Percentiles rank a stretch among this genome's conserved stretches.
These are phyloP conservation scores for Penicillium sp. DNA, from an alignment of 2,329 filamentous ascomycete genomes.

Conservation along the genomic window DNA sequence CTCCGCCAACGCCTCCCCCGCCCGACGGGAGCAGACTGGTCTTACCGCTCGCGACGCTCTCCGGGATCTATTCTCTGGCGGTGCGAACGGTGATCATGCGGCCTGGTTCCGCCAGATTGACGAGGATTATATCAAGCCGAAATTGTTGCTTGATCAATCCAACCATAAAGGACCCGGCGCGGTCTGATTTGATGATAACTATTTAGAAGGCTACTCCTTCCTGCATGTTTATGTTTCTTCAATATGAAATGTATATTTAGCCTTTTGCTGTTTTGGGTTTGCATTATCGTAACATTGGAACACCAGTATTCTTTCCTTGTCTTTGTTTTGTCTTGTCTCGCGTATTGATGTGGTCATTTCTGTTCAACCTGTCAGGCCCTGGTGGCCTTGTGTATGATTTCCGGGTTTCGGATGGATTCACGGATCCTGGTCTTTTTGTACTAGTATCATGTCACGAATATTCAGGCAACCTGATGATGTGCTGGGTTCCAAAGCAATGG, in stretches of 20 bases:
- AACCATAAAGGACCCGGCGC: conserved; percentile 44
- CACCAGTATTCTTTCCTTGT: background rate
- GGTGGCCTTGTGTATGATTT: background rate
- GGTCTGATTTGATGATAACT: conserved; percentile 27
- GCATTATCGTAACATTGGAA: conserved; percentile 6
- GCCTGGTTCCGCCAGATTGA: conserved; percentile 90
- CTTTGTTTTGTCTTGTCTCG: background rate
- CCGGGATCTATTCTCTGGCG: conserved; percentile 72
- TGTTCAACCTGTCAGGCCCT: background rate
- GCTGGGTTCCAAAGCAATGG: background rate
- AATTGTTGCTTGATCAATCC: conserved; percentile 74
- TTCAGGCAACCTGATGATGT: background rate
- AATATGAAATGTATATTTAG: conserved; percentile 25
- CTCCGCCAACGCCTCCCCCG: conserved; percentile 28
- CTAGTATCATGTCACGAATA: background rate
- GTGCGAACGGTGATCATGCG: conserved; percentile 76
- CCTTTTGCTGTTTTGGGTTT: conserved; percentile 8
- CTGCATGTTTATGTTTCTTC: conserved; percentile 12
- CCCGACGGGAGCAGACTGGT: conserved; percentile 32
- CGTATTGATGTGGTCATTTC: background rate
- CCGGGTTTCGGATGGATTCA: background rate
- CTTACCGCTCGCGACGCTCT: conserved; percentile 76
- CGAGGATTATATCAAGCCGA: conserved; percentile 94
- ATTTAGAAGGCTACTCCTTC: background rate
- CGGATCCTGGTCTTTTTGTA: background rate